Evolutionary conservation across 1,139 yeast genomes (phyloP).

Genomic region (Yamadazyma triangularis): DNA sequence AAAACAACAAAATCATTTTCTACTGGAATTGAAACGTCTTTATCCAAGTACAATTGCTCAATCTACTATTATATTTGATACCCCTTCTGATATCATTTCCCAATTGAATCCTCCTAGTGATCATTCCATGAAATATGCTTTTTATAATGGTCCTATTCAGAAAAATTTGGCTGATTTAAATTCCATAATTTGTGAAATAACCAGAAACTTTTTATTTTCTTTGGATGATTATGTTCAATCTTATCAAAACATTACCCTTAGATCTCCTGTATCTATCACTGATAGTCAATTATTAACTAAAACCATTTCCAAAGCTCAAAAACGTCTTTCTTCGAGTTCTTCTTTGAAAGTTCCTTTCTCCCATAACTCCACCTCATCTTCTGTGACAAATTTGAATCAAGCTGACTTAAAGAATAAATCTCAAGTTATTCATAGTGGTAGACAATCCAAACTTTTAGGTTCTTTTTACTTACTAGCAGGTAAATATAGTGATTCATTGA

Average conservation of each 20-base stretch:
- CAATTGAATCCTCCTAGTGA: constrained; percentile 15
- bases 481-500: constrained; percentile 63
- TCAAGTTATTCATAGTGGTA: constrained; percentile 47
- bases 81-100: constrained; percentile 27
- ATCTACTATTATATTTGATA: constrained; percentile 55
- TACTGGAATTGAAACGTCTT: constrained; percentile 15
- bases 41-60: constrained; percentile 65
- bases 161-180: constrained; percentile 46
- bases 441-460: constrained; percentile 73
- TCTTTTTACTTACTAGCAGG: constrained; percentile 80
- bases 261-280: constrained; percentile 68
- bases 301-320: constrained; percentile 51
- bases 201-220: constrained; percentile 57
- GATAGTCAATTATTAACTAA: constrained; percentile 46
- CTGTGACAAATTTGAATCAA: constrained; percentile 2
- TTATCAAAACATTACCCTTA: constrained; percentile 62
- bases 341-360: constrained; percentile 33
- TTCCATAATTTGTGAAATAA: constrained; percentile 68
- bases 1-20: constrained; percentile 1
- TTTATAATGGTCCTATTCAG: constrained; percentile 19
- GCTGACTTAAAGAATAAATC: constrained; percentile 25
- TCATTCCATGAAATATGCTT: constrained; percentile 18
- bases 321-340: constrained; percentile 35
- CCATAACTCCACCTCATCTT: constrained; percentile 5
- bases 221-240: constrained; percentile 69